Conservation (phyloP, 1,139 yeast genomes). For the Suhomyces wounanorum region DNA sequence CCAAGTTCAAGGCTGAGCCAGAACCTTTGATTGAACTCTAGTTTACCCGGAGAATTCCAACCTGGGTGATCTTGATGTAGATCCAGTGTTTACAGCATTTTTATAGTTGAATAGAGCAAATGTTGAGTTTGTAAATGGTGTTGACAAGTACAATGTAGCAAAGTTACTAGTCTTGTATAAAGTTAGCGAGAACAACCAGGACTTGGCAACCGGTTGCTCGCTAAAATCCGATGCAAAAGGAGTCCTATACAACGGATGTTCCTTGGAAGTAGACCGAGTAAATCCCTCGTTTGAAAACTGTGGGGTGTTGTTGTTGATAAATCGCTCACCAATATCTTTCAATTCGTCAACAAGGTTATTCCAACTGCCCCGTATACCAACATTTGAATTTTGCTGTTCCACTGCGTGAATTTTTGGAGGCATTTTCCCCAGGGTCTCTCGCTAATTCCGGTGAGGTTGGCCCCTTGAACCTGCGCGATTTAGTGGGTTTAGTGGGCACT, state of each 20-base stretch:
- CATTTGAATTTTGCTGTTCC: not conserved
- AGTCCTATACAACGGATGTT: not conserved
- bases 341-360: not conserved
- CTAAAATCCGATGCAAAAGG: not conserved
- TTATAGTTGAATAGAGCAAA: not conserved
- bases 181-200: not conserved
- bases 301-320: not conserved
- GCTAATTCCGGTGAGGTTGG: not conserved
- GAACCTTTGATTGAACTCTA: slow-evolving; percentile 43
- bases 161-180: not conserved
- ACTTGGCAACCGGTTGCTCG: not conserved
- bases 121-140: too few relatives aligned
- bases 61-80: not conserved
- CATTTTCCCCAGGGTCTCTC: not conserved
- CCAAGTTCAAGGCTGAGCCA: slow-evolving; percentile 26
- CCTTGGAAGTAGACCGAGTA: not conserved
- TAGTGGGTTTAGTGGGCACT: not conserved
- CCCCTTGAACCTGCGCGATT: not conserved
- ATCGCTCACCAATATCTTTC: not conserved
- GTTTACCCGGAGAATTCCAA: not conserved
- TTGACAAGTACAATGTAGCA: too few relatives aligned
- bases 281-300: not conserved
- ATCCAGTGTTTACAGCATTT: not conserved
- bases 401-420: not conserved
- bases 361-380: not conserved